A percentile compares a stretch with the other conserved stretches of the same genome.
These are phyloP conservation scores for Stemphylium vesicarium DNA, from an alignment of 2,329 filamentous ascomycete species.

Conservation along the genomic window DNA sequence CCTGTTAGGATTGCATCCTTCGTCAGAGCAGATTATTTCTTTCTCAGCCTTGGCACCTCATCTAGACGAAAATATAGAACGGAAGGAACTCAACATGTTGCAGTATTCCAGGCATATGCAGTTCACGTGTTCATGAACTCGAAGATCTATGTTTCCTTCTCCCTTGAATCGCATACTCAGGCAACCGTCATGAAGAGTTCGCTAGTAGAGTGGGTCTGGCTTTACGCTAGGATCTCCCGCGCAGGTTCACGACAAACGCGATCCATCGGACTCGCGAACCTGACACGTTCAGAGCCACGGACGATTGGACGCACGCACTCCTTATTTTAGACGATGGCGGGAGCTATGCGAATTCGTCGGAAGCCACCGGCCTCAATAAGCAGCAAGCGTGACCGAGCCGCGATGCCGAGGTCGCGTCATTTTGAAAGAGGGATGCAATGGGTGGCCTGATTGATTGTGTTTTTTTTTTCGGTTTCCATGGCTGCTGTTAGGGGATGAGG, in stretches of 20 bases:
- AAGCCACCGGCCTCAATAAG: background rate
- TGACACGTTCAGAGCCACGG: background rate
- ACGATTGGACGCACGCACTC: background rate
- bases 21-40: background rate
- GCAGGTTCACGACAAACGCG: constrained; percentile 1
- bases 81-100: background rate
- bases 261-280: constrained; percentile 1
- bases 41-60: background rate
- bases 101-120: too few relatives aligned
- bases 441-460: background rate
- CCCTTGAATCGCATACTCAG: background rate
- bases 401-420: background rate
- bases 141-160: too few relatives aligned
- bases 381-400: background rate
- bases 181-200: background rate
- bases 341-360: background rate
- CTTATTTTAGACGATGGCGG: background rate
- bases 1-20: constrained; percentile 1
- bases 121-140: too few relatives aligned
- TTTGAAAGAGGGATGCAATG: background rate
- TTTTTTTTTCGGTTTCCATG: too few relatives aligned
- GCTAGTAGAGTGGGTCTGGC: constrained; percentile 1
- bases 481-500: background rate
- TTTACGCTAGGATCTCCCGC: constrained; percentile 1
- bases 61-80: background rate